phyloP scores from a whole-genome alignment of 2,329 filamentous ascomycete genomes.

The Talaromyces sp. region DNA sequence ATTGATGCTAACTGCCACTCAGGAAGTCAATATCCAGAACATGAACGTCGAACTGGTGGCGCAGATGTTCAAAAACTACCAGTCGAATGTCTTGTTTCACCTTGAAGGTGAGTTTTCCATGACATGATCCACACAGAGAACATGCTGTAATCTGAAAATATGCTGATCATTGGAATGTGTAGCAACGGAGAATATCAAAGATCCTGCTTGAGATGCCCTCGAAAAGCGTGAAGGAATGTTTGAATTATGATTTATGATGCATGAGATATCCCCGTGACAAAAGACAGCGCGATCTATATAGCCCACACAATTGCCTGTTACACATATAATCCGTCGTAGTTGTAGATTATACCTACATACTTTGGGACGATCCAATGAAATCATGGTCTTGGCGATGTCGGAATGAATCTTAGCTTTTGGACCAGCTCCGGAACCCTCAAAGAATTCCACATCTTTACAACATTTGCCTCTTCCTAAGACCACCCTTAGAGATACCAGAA shows the following conservation, averaged over 20 bases:
- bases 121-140: neutral
- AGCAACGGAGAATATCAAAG: slow-evolving; percentile 82
- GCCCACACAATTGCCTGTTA: neutral
- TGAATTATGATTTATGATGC: slow-evolving; percentile 16
- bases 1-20: slow-evolving; percentile 15
- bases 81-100: slow-evolving; percentile 95
- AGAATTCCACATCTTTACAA: slow-evolving; percentile 1
- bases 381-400: slow-evolving; percentile 17
- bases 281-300: neutral
- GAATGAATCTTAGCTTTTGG: slow-evolving; percentile 9
- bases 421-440: slow-evolving; percentile 10
- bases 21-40: slow-evolving; percentile 98
- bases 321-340: neutral
- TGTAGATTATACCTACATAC: neutral
- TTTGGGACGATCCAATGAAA: neutral
- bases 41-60: slow-evolving; percentile 98
- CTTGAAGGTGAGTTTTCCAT: slow-evolving; percentile 68
- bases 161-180: slow-evolving; percentile 14
- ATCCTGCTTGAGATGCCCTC: slow-evolving; percentile 58
- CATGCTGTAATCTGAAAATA: neutral
- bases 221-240: neutral
- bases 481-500: neutral
- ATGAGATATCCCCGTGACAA: slow-evolving; percentile 13
- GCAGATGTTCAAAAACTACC: slow-evolving; percentile 99
- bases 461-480: neutral